Evolutionary conservation across 2,329 filamentous ascomycete species (phyloP), one percentile per base, ranked within the genome.

Genomic region (Knufia fluminis): DNA sequence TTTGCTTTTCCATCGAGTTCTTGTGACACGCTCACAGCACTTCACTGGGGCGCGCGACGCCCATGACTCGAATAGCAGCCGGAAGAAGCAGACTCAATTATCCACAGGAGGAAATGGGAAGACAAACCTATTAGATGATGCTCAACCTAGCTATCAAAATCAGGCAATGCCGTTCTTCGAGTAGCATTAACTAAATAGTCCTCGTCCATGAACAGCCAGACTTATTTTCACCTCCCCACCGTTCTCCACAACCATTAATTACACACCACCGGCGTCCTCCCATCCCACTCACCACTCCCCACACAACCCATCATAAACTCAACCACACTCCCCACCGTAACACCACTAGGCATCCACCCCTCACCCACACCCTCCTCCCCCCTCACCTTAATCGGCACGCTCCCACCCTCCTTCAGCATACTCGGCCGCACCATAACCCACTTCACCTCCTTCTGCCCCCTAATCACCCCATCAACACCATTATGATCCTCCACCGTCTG

Each of bases 401-500:
- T 58, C 2, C 66, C 65, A 0, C 65, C 70, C 1, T 71, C 69
- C 1, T 64, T 64, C 52, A 77, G 59, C 46, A 72, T 67, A 1
- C 62, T 61, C 2, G 74, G 71, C 2, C 72, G 63, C 3, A 71
- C 70, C n/a, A 76, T 46, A 2, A 75, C 71, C 57, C 64, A 73
- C 3, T 64, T 59, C 3, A 68, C 56, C 10, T 28, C 12, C 1
- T 61, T 66, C 10, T 55, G 62, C 0, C 44, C 58, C 43, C 66
- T 66, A 1, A 74, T 61, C 54, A 72, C 62, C 10, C 55, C 49
- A 32, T 76, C 73, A 31, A 75, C 67, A 26, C 62, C 60, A 43
- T 71, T 65, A 51, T 78, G 76, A 49, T 78, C 76, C 1, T 68
- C 61, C 23, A 70, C 67, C 41, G 70, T 70, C 24, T 68, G 62